Percentiles rank a stretch among this genome's conserved stretches.
phyloP scores from a whole-genome alignment of 495 filamentous ascomycete genomes.

The Aspergillus olivimuriae region DNA sequence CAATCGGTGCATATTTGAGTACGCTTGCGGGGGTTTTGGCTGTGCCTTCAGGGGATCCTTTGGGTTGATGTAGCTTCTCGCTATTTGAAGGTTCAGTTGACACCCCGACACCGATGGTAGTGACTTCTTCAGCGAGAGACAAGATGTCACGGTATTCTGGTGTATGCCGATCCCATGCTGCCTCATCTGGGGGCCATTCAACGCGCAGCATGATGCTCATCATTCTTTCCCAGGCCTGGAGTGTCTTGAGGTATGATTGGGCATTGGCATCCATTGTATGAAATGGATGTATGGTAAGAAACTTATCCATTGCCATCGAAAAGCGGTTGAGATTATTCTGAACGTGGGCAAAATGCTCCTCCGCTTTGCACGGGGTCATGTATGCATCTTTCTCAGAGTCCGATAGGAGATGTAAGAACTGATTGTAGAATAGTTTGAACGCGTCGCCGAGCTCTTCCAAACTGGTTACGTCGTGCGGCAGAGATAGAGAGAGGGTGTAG shows the following conservation, averaged over 20 bases:
- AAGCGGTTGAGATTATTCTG: not conserved
- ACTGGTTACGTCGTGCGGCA: not conserved
- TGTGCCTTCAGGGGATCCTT: too few relatives aligned
- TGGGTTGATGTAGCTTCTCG: too few relatives aligned
- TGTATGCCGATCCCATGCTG: constrained; percentile 8
- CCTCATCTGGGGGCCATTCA: constrained; percentile 5
- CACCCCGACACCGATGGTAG: constrained; percentile 30
- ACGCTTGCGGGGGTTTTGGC: too few relatives aligned
- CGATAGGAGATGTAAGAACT: not conserved
- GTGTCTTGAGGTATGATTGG: not conserved
- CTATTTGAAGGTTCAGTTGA: too few relatives aligned
- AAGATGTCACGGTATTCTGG: constrained; percentile 4
- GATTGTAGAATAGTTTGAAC: constrained; percentile 2
- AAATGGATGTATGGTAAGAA: not conserved
- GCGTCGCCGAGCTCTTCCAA: constrained; percentile 1
- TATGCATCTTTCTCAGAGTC: not conserved
- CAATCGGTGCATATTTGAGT: too few relatives aligned
- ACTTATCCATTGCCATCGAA: not conserved
- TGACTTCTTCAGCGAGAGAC: constrained; percentile 10
- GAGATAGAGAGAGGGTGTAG: not conserved
- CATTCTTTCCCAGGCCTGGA: constrained; percentile 9
- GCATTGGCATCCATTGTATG: not conserved
- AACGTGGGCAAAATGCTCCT: not conserved
- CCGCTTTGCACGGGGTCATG: not conserved
- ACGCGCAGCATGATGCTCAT: constrained; percentile 8